A percentile compares a stretch with the other conserved stretches of the same genome.
Conservation (phyloP, 768 basidiomycete genomes). For the Mycena capillaripes region DNA sequence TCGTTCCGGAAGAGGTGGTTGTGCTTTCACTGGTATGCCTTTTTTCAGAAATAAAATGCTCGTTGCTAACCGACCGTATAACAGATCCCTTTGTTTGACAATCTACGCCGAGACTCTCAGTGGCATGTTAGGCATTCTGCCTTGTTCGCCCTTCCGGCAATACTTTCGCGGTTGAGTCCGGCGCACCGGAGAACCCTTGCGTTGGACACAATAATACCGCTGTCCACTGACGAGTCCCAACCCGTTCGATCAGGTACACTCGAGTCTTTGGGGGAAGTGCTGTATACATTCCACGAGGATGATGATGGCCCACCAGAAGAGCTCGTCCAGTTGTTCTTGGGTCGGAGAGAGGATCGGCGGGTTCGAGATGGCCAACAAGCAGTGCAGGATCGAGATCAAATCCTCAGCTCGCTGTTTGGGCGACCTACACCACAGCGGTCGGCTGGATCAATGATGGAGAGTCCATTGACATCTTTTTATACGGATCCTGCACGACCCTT, state of each 20-base stretch:
- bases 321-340: slow-evolving; percentile 84
- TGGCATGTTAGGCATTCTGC: slow-evolving; percentile 93
- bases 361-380: slow-evolving; percentile 55
- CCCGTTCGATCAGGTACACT: slow-evolving; percentile 85
- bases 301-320: slow-evolving; percentile 78
- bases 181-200: slow-evolving; percentile 74
- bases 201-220: slow-evolving; percentile 71
- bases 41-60: neutral
- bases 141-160: slow-evolving; percentile 86
- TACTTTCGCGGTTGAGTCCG: slow-evolving; percentile 76
- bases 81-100: slow-evolving; percentile 87
- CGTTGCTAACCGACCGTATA: slow-evolving; percentile 14
- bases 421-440: slow-evolving; percentile 10
- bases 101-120: slow-evolving; percentile 73
- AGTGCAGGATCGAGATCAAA: slow-evolving; percentile 31
- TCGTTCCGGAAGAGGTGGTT: slow-evolving; percentile 83
- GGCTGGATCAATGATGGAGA: slow-evolving; percentile 4
- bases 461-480: slow-evolving; percentile 60
- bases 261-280: slow-evolving; percentile 91
- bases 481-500: slow-evolving; percentile 80
- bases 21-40: slow-evolving; percentile 69
- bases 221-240: slow-evolving; percentile 73
- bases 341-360: slow-evolving; percentile 60
- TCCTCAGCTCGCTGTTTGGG: slow-evolving; percentile 34
- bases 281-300: slow-evolving; percentile 82